These are phyloP conservation scores for Nepenthes mirabilis DNA, from an alignment of 148 eudicot species.

Conservation along the genomic window DNA sequence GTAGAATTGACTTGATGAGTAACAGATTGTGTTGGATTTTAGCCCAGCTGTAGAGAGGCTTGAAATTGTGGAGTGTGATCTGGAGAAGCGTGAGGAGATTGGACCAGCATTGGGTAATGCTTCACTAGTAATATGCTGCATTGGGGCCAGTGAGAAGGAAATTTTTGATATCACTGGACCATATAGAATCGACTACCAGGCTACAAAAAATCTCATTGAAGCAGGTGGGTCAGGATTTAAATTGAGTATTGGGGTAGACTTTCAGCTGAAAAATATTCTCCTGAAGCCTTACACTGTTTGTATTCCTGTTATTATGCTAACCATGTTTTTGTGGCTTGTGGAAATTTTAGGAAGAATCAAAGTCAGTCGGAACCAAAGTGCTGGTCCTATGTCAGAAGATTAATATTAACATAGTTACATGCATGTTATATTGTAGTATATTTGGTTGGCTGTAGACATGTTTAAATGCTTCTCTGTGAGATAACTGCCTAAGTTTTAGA, in stretches of 20 bases:
- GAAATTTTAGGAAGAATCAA: too few relatives aligned
- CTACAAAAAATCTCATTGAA: constrained; percentile 73
- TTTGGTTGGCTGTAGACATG: too few relatives aligned
- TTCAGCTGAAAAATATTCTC: not conserved
- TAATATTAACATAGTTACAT: too few relatives aligned
- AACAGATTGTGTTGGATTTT: constrained; percentile 56
- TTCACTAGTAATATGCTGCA: constrained; percentile 74
- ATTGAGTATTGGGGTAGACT: not conserved
- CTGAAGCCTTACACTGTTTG: not conserved
- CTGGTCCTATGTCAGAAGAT: too few relatives aligned
- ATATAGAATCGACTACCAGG: constrained; percentile 73
- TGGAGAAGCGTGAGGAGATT: constrained; percentile 53
- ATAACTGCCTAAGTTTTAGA: too few relatives aligned
- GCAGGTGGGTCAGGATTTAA: constrained; percentile 47
- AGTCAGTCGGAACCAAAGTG: too few relatives aligned
- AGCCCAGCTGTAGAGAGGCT: constrained; percentile 98
- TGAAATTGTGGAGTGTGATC: constrained; percentile 81
- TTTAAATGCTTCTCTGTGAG: too few relatives aligned
- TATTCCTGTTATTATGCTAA: not conserved
- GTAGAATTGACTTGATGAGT: constrained; percentile 12
- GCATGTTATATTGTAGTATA: too few relatives aligned
- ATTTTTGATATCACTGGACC: constrained; percentile 80
- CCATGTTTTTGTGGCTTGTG: too few relatives aligned
- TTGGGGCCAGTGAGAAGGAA: constrained; percentile 96
- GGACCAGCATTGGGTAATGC: constrained; percentile 58